A percentile compares a stretch with the other conserved stretches of the same genome.
Evolutionary conservation across 2,329 filamentous ascomycete genomes (phyloP).

Genomic region (Didymella pomorum): DNA sequence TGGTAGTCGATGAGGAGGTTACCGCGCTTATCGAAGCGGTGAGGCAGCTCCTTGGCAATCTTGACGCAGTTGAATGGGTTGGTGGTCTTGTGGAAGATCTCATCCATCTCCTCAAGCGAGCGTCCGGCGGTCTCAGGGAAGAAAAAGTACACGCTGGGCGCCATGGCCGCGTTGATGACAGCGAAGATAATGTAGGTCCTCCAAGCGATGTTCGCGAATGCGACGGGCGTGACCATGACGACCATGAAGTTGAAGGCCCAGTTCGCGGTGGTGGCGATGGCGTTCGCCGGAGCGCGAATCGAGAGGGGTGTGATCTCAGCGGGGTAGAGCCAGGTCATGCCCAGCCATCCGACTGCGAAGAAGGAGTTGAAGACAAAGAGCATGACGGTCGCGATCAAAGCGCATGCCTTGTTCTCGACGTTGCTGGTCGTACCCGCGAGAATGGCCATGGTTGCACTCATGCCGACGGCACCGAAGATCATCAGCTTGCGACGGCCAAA

Average conservation of each 20-base stretch:
- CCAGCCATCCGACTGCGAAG: conserved; percentile 84
- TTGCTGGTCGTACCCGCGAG: conserved; percentile 45
- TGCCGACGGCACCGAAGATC: conserved; percentile 50
- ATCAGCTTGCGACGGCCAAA: conserved; percentile 50
- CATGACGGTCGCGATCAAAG: conserved; percentile 70
- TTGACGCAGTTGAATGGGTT: conserved; percentile 60
- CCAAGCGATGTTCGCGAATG: conserved; percentile 64
- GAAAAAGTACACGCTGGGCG: conserved; percentile 67
- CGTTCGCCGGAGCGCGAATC: conserved; percentile 87
- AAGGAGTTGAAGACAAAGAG: conserved; percentile 93
- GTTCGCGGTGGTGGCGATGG: conserved; percentile 78
- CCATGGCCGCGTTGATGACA: conserved; percentile 64
- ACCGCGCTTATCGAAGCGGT: conserved; percentile 66
- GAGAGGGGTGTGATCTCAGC: conserved; percentile 90
- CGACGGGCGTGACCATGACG: conserved; percentile 71
- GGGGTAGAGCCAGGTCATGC: conserved; percentile 67
- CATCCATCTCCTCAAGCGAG: conserved; percentile 58
- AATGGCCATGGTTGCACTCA: conserved; percentile 47
- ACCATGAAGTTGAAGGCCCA: conserved; percentile 64
- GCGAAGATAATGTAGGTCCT: conserved; percentile 66
- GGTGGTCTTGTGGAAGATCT: conserved; percentile 67
- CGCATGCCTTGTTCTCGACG: conserved; percentile 37
- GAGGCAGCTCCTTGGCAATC: conserved; percentile 60
- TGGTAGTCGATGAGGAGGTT: conserved; percentile 64
- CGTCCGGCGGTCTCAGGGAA: conserved; percentile 67